A percentile compares a stretch with the other conserved stretches of the same genome.
phyloP scores from a whole-genome alignment of 2,329 filamentous ascomycete species.

The Geosmithia flava region DNA sequence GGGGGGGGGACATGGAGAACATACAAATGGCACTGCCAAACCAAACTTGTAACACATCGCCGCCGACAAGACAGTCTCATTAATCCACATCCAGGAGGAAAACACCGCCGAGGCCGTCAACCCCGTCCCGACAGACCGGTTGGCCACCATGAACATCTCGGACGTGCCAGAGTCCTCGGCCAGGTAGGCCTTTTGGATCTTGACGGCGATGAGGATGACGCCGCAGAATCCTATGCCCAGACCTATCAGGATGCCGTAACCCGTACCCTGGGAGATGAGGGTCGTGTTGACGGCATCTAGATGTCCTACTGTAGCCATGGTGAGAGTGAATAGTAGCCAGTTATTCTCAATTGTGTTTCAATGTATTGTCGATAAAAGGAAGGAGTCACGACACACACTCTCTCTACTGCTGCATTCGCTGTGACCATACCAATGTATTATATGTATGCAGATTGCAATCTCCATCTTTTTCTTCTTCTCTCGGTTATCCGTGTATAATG shows the following conservation, averaged over 20 bases:
- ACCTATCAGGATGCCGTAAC: background rate
- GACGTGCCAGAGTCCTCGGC: constrained; percentile 37
- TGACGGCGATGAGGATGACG: background rate
- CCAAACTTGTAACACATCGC: constrained; percentile 71
- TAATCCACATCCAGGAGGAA: constrained; percentile 66
- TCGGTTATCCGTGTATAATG: no score
- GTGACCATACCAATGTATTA: no score
- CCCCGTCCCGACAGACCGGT: constrained; percentile 69
- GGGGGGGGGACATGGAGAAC: constrained; percentile 24
- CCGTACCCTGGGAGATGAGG: background rate
- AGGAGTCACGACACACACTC: no score
- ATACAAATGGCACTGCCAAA: constrained; percentile 39
- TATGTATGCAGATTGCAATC: no score
- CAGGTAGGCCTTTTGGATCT: background rate
- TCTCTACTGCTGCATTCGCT: no score
- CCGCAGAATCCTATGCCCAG: background rate
- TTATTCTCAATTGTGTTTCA: no score
- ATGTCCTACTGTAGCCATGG: background rate
- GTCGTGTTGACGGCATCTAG: background rate
- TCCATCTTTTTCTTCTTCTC: no score
- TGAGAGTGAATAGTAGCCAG: no score
- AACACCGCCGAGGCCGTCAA: constrained; percentile 72
- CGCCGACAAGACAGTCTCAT: constrained; percentile 21
- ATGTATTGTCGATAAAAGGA: no score
- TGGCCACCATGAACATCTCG: constrained; percentile 76